Percentiles rank a stretch among this genome's conserved stretches.
These are phyloP conservation scores for Penicillium sp. DNA, from an alignment of 2,329 filamentous ascomycete genomes.

Conservation along the genomic window DNA sequence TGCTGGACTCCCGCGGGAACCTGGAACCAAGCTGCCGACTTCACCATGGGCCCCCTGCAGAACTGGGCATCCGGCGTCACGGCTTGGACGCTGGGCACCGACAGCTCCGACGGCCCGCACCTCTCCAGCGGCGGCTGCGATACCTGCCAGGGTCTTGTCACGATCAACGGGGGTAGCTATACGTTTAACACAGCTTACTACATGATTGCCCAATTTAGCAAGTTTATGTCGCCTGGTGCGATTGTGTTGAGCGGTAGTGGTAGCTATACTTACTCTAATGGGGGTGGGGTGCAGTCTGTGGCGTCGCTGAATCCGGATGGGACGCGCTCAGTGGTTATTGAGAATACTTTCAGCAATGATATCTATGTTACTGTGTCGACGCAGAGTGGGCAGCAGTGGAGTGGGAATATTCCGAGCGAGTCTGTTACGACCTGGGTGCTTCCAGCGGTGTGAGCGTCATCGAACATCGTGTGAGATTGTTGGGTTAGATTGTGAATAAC, in stretches of 20 bases:
- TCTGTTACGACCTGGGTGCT: constrained; percentile 35
- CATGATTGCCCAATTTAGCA: constrained; percentile 56
- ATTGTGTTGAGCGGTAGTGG: constrained; percentile 47
- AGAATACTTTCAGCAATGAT: constrained; percentile 52
- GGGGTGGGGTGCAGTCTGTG: constrained; percentile 46
- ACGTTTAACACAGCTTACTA: constrained; percentile 54
- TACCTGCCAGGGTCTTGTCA: constrained; percentile 31
- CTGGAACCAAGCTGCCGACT: constrained; percentile 31
- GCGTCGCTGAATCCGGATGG: constrained; percentile 52
- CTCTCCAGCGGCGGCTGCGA: constrained; percentile 30
- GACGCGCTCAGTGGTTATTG: constrained; percentile 48
- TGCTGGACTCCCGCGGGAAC: constrained; percentile 35
- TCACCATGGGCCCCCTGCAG: constrained; percentile 33
- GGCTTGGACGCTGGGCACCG: constrained; percentile 35
- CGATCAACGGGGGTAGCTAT: constrained; percentile 43
- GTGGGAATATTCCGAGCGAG: constrained; percentile 29
- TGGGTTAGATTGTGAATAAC: not conserved
- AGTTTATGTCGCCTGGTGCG: constrained; percentile 51
- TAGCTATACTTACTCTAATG: constrained; percentile 47
- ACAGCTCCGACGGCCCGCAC: constrained; percentile 30
- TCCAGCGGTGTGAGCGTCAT: constrained; percentile 10
- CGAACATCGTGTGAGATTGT: not conserved
- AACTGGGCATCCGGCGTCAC: constrained; percentile 34
- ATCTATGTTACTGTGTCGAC: constrained; percentile 41
- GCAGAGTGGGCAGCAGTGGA: constrained; percentile 28